Base-by-base conservation (phyloP, 495 filamentous ascomycete genomes). In the Talaromyces ruber region DNA sequence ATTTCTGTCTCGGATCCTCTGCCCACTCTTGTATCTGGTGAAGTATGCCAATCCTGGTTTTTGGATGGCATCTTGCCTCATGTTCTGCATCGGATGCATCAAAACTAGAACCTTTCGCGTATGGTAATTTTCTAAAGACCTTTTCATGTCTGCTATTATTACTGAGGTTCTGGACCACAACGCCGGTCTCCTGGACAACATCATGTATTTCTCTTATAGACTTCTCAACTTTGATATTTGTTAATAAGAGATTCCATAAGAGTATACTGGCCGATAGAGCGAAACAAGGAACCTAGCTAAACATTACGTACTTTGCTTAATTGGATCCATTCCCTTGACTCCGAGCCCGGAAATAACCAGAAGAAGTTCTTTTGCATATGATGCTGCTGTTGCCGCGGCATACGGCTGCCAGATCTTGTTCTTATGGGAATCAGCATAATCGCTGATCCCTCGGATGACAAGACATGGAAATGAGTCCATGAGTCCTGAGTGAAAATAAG, bases 401-500 rank as follows among this genome's bases (percentile, higher is more conserved):
- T 77, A 79, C 8, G 39, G 59, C 58, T 79, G 74, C 76, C 71
- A 79, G 29, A 62, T 47, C 9, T 70, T 63, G 61, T 73, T 72
- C 63, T 74, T 78, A 50, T 77, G 76, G 14, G 68, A 68, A 62
- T 79, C 74, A 11, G 71, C 65, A 63, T 79, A 79, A 61, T 79
- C 75, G 62, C 68, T 71, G 29, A 76, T 72, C 2, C 76, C 76
- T 60, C 70, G 64, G 43, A 79, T 71, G 14, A 77, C 67, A 7
- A 76, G 62, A 61, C 71, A 76, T 59, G 60, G 69, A 51, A 75
- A 71, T 28, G 68, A 54, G 63, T 76, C 63, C 69, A 71, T 76
- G 9, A 79, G 54, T 1, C 55, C 55, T 58, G n/a, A 56, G 6
- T 56, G 24, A 30, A 29, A 56, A 56, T 56, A 28, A 56, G 53